Evolutionary conservation across 1,284 basidiomycete genomes (phyloP), one percentile per base, ranked within the genome.

Genomic region (Ceratobasidium sp.): DNA sequence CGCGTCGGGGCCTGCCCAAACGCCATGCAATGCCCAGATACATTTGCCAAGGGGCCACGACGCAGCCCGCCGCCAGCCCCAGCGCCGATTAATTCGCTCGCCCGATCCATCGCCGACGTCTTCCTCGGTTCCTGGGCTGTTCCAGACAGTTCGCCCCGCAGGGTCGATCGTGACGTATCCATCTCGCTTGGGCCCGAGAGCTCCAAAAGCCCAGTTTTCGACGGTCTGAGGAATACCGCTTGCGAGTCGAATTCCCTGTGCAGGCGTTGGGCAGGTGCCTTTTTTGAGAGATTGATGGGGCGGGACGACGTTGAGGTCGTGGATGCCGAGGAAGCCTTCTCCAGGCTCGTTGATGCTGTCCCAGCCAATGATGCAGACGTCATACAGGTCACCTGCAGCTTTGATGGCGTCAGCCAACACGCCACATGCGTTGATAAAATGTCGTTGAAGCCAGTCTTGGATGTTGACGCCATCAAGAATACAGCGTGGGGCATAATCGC

Each of bases 261-360:
- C 88, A 0, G 95, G 92, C 0, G 93, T 94, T 0, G 97, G 96
- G 71, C 90, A 87, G 0, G 94, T 90, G 0, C 96, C 97, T 80
- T 94, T 96, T 80, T 92, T 92, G 56, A 96, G 84, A 9, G 89
- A 89, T 79, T 95, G 92, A 58, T 86, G 83, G 13, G 83, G 83
- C 0, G 93, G 92, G 27, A 90, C 88, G 5, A 80, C 78, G 72
- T 87, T 88, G n/a, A 98, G 84, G 81, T 96, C 89, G 0, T 85
- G 82, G 81, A 91, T 90, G 0, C 93, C 93, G 61, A 93, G 88
- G 74, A 96, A 85, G 0, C 96, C 97, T 77, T 96, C 94, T 59
- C 90, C 92, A 0, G 97, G 96, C 82, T 99, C 97, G 81, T 98
- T 98, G 83, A 98, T 84, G 79, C 91, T 93, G 81, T 99, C 97